Conservation (phyloP, 2,329 filamentous ascomycete genomes). For the Botryotinia calthae region DNA sequence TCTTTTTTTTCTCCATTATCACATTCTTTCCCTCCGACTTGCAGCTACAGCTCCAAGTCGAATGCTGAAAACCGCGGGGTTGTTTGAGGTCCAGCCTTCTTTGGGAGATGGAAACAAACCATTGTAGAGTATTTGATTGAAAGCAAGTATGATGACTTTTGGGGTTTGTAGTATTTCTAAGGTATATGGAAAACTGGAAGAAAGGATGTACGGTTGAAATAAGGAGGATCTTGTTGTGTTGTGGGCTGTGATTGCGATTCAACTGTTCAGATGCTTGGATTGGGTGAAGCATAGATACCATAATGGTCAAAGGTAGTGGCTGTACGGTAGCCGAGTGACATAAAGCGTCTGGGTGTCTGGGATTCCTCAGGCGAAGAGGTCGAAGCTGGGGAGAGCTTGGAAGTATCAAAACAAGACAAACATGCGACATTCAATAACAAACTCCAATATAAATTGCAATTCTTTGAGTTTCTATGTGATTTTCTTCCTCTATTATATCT, state of each 20-base stretch:
- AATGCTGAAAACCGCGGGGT: background rate
- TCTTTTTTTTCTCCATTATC: no score
- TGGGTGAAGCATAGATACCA: slow-evolving; percentile 8
- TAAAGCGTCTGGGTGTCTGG: background rate
- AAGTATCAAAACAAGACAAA: slow-evolving; percentile 14
- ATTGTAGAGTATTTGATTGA: background rate
- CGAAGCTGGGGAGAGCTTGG: slow-evolving; percentile 17
- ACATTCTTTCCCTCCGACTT: background rate
- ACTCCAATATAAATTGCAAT: background rate
- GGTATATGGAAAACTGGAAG: background rate
- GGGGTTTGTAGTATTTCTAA: background rate
- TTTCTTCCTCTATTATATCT: slow-evolving; percentile 6
- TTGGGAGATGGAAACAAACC: background rate
- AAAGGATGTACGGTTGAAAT: background rate
- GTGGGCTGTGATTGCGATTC: slow-evolving; percentile 13
- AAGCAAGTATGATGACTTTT: background rate
- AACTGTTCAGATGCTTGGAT: slow-evolving; percentile 12
- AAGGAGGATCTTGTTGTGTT: slow-evolving; percentile 6
- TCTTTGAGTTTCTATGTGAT: slow-evolving; percentile 12
- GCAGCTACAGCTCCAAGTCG: background rate
- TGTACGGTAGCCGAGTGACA: slow-evolving; percentile 11
- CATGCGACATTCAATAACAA: slow-evolving; percentile 20
- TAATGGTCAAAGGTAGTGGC: background rate
- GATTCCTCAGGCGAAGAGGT: slow-evolving; percentile 12
- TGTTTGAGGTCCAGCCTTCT: background rate